These are phyloP conservation scores for Gilbertella persicaria DNA, from an alignment of 371 early-diverging fungal species.

Conservation along the genomic window DNA sequence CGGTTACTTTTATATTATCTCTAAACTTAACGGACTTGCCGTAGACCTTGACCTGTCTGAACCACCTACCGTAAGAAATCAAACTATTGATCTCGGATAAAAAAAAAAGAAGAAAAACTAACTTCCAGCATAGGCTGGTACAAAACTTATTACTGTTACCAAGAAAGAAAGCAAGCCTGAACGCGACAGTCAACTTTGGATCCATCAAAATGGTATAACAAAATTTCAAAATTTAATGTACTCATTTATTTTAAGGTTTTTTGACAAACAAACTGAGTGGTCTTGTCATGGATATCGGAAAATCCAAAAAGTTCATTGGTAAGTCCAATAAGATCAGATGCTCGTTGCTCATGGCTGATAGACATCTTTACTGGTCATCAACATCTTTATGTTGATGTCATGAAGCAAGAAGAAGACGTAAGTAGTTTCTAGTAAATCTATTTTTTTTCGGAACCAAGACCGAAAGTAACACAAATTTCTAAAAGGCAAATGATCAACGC, in stretches of 20 bases:
- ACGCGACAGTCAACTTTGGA: slow-evolving; percentile 33
- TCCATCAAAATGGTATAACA: slow-evolving; percentile 43
- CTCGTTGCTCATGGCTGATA: slow-evolving; percentile 5
- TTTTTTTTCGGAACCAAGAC: slow-evolving; percentile 9
- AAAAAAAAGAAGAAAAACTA: no score
- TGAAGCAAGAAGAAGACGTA: slow-evolving; percentile 44
- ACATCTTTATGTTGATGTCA: slow-evolving; percentile 39
- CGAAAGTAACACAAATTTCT: slow-evolving; percentile 19
- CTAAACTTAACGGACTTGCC: slow-evolving; percentile 39
- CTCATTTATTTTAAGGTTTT: slow-evolving; percentile 24
- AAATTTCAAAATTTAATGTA: no score
- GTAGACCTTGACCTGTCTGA: slow-evolving; percentile 33
- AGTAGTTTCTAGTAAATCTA: slow-evolving; percentile 3
- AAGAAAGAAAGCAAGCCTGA: slow-evolving; percentile 20
- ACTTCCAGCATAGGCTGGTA: slow-evolving; percentile 20
- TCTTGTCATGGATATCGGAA: slow-evolving; percentile 42
- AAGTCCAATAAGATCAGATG: no score
- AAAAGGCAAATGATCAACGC: slow-evolving; percentile 42
- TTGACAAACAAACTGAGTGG: slow-evolving; percentile 47
- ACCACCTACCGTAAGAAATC: slow-evolving; percentile 20
- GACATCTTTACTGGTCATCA: slow-evolving; percentile 45
- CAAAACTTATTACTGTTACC: slow-evolving; percentile 15
- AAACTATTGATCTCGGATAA: not conserved
- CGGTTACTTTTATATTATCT: slow-evolving; percentile 47
- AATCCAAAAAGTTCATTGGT: slow-evolving; percentile 44